Conservation (phyloP, 129 eudicot genomes). For the Chrysanthemum lavandulifolium region DNA sequence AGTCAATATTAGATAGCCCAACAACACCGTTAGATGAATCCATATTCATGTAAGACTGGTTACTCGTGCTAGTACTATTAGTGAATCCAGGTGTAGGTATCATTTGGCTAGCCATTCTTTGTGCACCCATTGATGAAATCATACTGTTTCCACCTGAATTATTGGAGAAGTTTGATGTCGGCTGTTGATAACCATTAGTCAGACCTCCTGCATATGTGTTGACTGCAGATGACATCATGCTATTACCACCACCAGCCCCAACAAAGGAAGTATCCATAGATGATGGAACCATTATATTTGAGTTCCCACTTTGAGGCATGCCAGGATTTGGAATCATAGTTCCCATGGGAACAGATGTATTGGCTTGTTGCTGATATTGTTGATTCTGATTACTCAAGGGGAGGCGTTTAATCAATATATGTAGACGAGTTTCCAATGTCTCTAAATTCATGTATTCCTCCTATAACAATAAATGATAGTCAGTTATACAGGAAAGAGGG, state of each 20-base stretch:
- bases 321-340: constrained; percentile 97
- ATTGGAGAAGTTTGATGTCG: constrained; percentile 45
- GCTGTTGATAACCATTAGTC: constrained; percentile 69
- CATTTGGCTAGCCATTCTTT: constrained; percentile 88
- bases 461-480: constrained; percentile 32
- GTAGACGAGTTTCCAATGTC: constrained; percentile 75
- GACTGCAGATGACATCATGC: not conserved
- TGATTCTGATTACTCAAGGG: constrained; percentile 50
- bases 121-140: constrained; percentile 58
- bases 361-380: constrained; percentile 58
- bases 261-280: constrained; percentile 39
- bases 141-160: constrained; percentile 54
- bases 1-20: constrained; percentile 36
- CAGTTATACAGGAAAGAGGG: not conserved
- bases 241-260: too few relatives aligned
- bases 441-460: constrained; percentile 75
- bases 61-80: constrained; percentile 37
- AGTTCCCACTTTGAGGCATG: constrained; percentile 68
- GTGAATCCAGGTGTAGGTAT: constrained; percentile 93
- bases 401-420: constrained; percentile 44
- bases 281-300: constrained; percentile 47
- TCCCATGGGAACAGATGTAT: constrained; percentile 57
- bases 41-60: constrained; percentile 48
- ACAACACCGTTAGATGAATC: constrained; percentile 45
- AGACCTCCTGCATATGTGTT: constrained; percentile 44